Evolutionary conservation across 2,329 filamentous ascomycete genomes (phyloP).

Genomic region (Alternaria infectoria): DNA sequence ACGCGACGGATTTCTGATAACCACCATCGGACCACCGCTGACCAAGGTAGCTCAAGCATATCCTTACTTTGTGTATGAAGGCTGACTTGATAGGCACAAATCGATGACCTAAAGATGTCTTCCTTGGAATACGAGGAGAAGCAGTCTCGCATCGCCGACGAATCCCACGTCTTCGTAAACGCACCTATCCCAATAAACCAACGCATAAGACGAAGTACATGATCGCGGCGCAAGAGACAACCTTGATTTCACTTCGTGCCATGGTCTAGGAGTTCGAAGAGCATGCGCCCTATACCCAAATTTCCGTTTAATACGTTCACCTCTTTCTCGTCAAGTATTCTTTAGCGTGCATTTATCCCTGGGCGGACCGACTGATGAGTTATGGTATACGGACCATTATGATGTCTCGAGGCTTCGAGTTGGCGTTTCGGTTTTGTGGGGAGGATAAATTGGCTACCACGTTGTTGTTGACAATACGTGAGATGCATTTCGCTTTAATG

Average conservation of each 20-base stretch:
- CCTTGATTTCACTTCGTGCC: background rate
- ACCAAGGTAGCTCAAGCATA: constrained; percentile 44
- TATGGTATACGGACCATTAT: constrained; percentile 2
- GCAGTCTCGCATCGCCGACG: constrained; percentile 47
- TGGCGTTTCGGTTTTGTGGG: constrained; percentile 3
- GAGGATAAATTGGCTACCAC: background rate
- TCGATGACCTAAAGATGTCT: constrained; percentile 50
- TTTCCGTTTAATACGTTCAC: constrained; percentile 9
- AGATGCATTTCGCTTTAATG: constrained; percentile 1
- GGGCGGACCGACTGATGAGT: constrained; percentile 1
- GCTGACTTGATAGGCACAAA: constrained; percentile 47
- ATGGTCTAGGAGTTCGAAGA: constrained; percentile 4
- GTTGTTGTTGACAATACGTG: background rate
- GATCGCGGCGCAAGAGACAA: constrained; percentile 1
- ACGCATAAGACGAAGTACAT: constrained; percentile 38
- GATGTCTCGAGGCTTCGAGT: constrained; percentile 1
- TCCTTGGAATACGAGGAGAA: constrained; percentile 52
- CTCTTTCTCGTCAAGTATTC: constrained; percentile 3
- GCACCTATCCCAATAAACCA: constrained; percentile 47
- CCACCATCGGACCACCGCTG: constrained; percentile 48
- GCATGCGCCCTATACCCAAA: constrained; percentile 9
- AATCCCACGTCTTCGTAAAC: constrained; percentile 47
- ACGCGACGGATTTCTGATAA: constrained; percentile 52
- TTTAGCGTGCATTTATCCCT: constrained; percentile 15
- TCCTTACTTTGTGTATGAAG: background rate